Base-by-base conservation (phyloP, 441 rosid genomes). In the Pelargonium myrrhifolium region DNA sequence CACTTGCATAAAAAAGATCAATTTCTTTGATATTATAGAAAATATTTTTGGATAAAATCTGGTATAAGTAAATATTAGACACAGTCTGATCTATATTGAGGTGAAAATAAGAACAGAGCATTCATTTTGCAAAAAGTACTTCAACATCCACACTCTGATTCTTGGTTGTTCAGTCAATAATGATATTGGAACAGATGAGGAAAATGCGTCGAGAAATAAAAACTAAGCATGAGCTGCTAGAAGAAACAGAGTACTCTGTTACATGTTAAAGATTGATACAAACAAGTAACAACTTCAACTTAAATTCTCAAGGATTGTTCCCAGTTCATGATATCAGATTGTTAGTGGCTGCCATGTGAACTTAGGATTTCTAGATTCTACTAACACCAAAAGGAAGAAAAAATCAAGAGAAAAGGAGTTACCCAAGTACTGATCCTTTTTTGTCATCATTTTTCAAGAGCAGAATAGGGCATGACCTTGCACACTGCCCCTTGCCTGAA, bases 381-480 rank as follows among this genome's bases (percentile, higher is more conserved):
- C 9, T 8, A 55, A 55, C 12, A 55, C 3, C 61, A 18, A 55
- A 26, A 39, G 45, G 28, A 40, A 72, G 20, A 64, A 76, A 35
- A n/a, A 56, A n/a, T 0, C 17, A 64, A 67, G 58, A 69, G 64
- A 47, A 69, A 61, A 68, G 15, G 62, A 75, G 72, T 80, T 87
- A 93, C 98, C 98, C 82, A 14, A 67, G 62, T 45, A 68, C 69
- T 9, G 75, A 71, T 71, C 72, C 82, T 74, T 51, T 75, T 55
- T 65, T 63, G 15, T 77, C 73, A 59, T 77, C 76, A 73, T 79
- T 85, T 82, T 80, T 87, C 55, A 93, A 86, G 81, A 93, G 86
- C 74, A 90, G 61, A 70, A 81, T 65, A 64, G 93, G 91, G 74
- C 93, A 89, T 68, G 82, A 82, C 72, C 84, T 85, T 15, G 87